Evolutionary conservation across 148 eudicot genomes (phyloP).

Genomic region (Euryodendron excelsum): DNA sequence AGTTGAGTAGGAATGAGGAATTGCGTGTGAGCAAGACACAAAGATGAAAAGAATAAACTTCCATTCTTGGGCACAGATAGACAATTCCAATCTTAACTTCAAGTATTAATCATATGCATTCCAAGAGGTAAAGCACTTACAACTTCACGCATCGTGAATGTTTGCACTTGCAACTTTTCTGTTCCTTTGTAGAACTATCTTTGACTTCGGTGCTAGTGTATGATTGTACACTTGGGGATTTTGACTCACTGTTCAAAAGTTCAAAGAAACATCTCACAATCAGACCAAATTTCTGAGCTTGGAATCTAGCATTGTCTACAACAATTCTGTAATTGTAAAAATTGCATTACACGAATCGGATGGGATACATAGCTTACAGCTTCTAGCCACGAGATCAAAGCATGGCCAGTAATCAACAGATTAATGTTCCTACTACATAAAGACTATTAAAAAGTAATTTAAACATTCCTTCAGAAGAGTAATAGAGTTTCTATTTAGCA

Average conservation of each 20-base stretch:
- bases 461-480: not conserved
- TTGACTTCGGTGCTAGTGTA: not conserved
- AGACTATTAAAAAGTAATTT: not conserved
- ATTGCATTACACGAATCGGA: not conserved
- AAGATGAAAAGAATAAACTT: not conserved
- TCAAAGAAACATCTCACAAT: not conserved
- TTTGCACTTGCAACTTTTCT: slow-evolving; percentile 12
- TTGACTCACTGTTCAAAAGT: not conserved
- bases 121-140: slow-evolving; percentile 8
- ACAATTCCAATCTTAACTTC: not conserved
- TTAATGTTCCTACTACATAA: not conserved
- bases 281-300: not conserved
- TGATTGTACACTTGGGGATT: not conserved
- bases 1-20: not conserved
- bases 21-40: not conserved
- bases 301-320: not conserved
- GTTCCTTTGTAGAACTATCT: slow-evolving; percentile 12
- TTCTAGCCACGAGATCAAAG: not conserved
- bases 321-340: not conserved
- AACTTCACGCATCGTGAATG: slow-evolving; percentile 5
- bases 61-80: not conserved
- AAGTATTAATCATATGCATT: not conserved
- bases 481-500: not conserved
- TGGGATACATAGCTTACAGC: not conserved
- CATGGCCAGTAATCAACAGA: not conserved